Base-by-base conservation (phyloP, 495 filamentous ascomycete species). In the Hypoxylon cercidicola region DNA sequence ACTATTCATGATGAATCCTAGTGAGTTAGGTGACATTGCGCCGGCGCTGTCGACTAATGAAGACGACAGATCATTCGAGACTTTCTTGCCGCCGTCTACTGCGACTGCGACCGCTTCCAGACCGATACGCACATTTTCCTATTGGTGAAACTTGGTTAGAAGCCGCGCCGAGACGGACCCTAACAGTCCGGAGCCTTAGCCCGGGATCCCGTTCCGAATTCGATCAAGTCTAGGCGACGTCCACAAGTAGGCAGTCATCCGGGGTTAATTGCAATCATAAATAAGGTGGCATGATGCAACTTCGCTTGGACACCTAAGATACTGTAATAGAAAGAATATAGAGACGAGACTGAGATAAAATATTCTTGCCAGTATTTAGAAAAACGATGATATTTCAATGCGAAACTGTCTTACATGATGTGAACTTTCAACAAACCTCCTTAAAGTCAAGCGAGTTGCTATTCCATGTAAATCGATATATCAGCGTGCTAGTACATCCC, bases 121-220 rank as follows among this genome's bases (percentile, higher is more conserved):
- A 48, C 20, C 13, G 15, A 16, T 8, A 48, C 23, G 21, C 12
- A 30, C 2, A 15, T 15, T 16, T 30, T 32, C 13, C 13, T 21
- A 48, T 48, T 48, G 21, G 45, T 30, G 6, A 48, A 21, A 48
- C 13, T 13, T 30, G n/a, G 12, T 12, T 30, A 30, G 45, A 30
- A 3, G 25, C 45, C 23, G 21, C 28, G 45, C 45, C 45, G 23
- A 48, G 45, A n/a, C 45, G 45, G 45, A 48, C 25, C 45, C 45
- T 21, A 21, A 48, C 25, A 32, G 13, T 48, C 45, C 45, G 45
- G 45, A n/a, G 23, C 30, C 25, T 28, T 28, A 28, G 25, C 7
- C 25, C 25, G 25, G 25, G 25, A 28, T 47, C 45, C 45, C 13
- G 3, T 10, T 32, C 45, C 21, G 45, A 21, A 15, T 3, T 32